A percentile compares a stretch with the other conserved stretches of the same genome.
These are phyloP conservation scores for Panaeolus cyanescens DNA, from an alignment of 768 basidiomycete species.

Conservation along the genomic window DNA sequence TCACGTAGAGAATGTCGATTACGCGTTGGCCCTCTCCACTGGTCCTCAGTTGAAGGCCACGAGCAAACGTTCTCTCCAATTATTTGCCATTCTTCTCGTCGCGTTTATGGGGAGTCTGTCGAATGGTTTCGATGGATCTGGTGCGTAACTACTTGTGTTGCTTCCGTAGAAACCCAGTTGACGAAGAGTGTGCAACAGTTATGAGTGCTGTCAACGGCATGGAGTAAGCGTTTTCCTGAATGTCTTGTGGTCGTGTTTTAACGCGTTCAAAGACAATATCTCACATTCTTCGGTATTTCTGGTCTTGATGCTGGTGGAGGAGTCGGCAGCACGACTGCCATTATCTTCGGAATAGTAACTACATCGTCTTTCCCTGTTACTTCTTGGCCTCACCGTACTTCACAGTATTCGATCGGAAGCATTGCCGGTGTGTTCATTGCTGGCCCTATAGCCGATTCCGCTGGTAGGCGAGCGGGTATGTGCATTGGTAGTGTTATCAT, in stretches of 20 bases:
- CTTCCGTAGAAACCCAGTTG: background rate
- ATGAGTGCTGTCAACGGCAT: slow-evolving; percentile 51
- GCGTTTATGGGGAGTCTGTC: slow-evolving; percentile 48
- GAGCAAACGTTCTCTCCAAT: slow-evolving; percentile 39
- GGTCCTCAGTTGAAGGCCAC: slow-evolving; percentile 42
- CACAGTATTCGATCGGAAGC: slow-evolving; percentile 44
- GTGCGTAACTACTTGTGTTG: slow-evolving; percentile 21
- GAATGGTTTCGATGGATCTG: slow-evolving; percentile 49
- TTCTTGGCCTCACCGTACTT: background rate
- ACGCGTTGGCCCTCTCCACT: slow-evolving; percentile 44
- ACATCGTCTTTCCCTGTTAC: background rate
- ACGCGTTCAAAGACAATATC: slow-evolving; percentile 33
- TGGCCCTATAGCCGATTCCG: slow-evolving; percentile 42
- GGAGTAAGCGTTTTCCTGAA: slow-evolving; percentile 30
- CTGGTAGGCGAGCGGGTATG: slow-evolving; percentile 49
- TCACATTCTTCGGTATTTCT: slow-evolving; percentile 40
- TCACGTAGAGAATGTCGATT: slow-evolving; percentile 42
- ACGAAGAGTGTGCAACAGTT: slow-evolving; percentile 29
- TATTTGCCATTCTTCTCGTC: slow-evolving; percentile 41
- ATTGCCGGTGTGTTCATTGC: slow-evolving; percentile 41
- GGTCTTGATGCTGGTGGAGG: slow-evolving; percentile 43
- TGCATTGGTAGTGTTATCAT: slow-evolving; percentile 41
- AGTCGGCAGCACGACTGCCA: slow-evolving; percentile 42
- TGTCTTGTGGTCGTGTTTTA: background rate
- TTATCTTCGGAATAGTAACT: slow-evolving; percentile 48